These are phyloP conservation scores for Xylaria bambusicola DNA, from an alignment of 495 filamentous ascomycete species.

Conservation along the genomic window DNA sequence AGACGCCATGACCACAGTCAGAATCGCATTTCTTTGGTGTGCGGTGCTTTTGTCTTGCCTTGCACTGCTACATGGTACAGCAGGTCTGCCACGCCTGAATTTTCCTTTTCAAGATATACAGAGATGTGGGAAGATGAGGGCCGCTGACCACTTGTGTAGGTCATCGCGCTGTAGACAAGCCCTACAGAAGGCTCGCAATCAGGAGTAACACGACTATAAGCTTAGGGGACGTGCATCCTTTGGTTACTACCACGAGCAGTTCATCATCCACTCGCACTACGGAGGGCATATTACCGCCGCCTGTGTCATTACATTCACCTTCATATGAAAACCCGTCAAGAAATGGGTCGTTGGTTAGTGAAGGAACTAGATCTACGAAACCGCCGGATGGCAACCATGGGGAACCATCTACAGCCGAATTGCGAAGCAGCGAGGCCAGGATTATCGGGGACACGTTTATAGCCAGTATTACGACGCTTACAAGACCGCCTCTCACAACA, in stretches of 20 bases:
- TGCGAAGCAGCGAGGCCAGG: not conserved
- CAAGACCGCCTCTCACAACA: constrained; percentile 4
- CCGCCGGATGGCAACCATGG: not conserved
- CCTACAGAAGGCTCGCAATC: not conserved
- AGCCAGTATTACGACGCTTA: constrained; percentile 5
- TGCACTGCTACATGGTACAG: constrained; percentile 2
- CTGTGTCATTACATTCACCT: not conserved
- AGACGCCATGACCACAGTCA: constrained; percentile 10
- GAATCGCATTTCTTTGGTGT: not conserved
- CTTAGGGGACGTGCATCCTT: not conserved
- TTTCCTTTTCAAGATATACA: not conserved
- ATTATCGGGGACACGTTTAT: constrained; percentile 4
- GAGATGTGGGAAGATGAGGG: not conserved
- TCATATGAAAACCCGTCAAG: not conserved
- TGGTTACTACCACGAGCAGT: not conserved
- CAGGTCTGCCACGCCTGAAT: constrained; percentile 10
- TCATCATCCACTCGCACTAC: not conserved
- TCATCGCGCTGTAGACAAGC: not conserved
- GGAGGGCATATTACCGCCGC: not conserved
- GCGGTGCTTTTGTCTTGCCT: constrained; percentile 9
- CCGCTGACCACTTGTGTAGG: constrained; percentile 12
- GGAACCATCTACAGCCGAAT: not conserved
- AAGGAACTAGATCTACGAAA: not conserved
- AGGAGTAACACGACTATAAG: constrained; percentile 7
- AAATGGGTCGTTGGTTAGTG: not conserved